Evolutionary conservation across 179 eudicot species (phyloP), one percentile per base, ranked within the genome.

Genomic region (Beta lomatogona): DNA sequence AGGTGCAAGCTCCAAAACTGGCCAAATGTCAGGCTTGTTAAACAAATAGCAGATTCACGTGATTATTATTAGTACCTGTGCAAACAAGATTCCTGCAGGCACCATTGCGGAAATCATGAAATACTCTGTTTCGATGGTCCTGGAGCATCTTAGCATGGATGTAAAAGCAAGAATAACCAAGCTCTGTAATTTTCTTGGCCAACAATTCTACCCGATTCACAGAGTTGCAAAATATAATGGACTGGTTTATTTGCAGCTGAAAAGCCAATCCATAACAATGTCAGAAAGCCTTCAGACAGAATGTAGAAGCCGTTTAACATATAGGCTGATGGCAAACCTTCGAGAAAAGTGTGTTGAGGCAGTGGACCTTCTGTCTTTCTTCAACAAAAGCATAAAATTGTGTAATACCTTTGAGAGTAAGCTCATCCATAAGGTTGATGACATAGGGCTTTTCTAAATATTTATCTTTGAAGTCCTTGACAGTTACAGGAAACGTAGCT

Each of bases 291-390:
- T 52, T 76, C 72, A 22, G 71, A 74, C 60, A 81, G 45, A 66
- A 66, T 18, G 73, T n/a, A 44, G 44, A 78, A 70, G 15, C 64
- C 65, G 5, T 25, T 79, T n/a, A 79, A 84, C 31, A 67, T 57
- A 68, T 55, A 68, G 71, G 79, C 45, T 28, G 78, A 60, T 25
- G 77, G 50, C 94, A 80, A 87, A 92, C 97, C 97, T 92, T 92
- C 48, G 94, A 91, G 87, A 92, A 92, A 76, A 92, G 97, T 58
- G 94, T 90, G 80, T 92, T 91, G 63, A 94, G 87, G 88, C 97
- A 94, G 88, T 93, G 98, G 80, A 94, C 92, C 86, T 94, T 94
- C 93, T 94, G 98, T 78, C 98, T 86, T 86, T 94, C 97, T 90
- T 93, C 97, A 45, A 93, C 97, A 87, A 93, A 91, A 74, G 97